phyloP scores from a whole-genome alignment of 2,329 filamentous ascomycete genomes.

The Colletotrichum godetiae region DNA sequence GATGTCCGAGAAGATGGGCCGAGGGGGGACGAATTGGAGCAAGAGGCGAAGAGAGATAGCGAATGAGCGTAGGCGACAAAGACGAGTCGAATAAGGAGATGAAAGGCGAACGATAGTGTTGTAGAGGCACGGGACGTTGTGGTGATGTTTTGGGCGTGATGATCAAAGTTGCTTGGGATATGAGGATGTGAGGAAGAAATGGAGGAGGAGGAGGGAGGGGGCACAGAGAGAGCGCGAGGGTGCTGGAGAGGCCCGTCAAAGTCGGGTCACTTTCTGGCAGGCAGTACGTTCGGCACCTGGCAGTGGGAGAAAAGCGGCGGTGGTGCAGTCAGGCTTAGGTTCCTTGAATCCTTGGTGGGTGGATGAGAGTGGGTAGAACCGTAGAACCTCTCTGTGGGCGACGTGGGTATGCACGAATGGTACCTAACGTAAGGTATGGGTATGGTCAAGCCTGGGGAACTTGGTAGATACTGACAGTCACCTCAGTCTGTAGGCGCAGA shows the following conservation, averaged over 20 bases:
- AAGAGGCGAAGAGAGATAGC: neutral
- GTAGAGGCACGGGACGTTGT: conserved; percentile 36
- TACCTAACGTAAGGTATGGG: neutral
- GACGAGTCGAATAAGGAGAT: neutral
- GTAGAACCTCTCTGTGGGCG: neutral
- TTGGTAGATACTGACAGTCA: too few relatives aligned
- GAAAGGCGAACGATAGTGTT: neutral
- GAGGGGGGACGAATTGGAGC: neutral
- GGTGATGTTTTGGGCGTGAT: conserved; percentile 47
- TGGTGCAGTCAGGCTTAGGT: neutral
- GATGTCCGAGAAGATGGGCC: neutral
- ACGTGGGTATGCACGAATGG: neutral
- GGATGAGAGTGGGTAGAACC: neutral
- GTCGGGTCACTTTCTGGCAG: neutral
- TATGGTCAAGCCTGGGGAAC: neutral
- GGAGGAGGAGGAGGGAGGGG: conserved; percentile 10
- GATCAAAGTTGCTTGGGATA: conserved; percentile 23
- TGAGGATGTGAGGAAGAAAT: conserved; percentile 14
- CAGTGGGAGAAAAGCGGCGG: conserved; percentile 38
- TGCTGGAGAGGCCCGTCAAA: neutral
- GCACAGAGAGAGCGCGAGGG: neutral
- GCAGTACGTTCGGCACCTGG: conserved; percentile 12
- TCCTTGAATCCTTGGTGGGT: conserved; percentile 1
- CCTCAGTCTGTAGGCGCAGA: too few relatives aligned
- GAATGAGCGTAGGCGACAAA: neutral